These are phyloP conservation scores for Pythium oligandrum DNA, from an alignment of 352 stramenopile genomes.

Conservation along the genomic window DNA sequence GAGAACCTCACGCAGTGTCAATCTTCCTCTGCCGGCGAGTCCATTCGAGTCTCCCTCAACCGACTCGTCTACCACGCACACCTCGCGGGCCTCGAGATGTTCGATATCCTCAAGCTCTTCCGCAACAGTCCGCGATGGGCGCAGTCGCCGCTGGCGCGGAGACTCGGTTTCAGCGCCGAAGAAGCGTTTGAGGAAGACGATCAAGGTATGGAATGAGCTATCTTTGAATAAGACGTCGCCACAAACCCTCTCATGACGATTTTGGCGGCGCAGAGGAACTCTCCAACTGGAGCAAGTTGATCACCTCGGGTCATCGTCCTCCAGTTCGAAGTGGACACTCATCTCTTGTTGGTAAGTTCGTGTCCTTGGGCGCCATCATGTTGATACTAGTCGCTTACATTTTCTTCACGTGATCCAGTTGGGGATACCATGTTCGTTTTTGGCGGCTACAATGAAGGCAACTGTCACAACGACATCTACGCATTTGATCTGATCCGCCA, in stretches of 20 bases:
- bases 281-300: constrained; percentile 75
- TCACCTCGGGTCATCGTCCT: constrained; percentile 59
- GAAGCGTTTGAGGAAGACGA: constrained; percentile 58
- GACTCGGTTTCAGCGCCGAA: constrained; percentile 64
- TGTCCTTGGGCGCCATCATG: neutral
- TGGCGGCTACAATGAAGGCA: constrained; percentile 81
- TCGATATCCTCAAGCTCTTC: constrained; percentile 71
- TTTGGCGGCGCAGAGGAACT: constrained; percentile 18
- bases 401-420: constrained; percentile 23
- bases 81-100: constrained; percentile 6
- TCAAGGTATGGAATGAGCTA: constrained; percentile 18
- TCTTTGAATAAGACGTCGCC: too few species aligned
- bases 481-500: constrained; percentile 76
- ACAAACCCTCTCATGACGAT: neutral
- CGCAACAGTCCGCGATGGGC: constrained; percentile 75
- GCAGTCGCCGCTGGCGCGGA: constrained; percentile 66
- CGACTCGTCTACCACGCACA: too few species aligned
- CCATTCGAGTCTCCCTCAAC: too few species aligned
- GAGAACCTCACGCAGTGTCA: too few species aligned
- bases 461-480: constrained; percentile 84
- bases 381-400: too few species aligned
- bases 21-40: too few species aligned
- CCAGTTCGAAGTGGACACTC: constrained; percentile 76
- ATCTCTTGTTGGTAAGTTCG: constrained; percentile 58
- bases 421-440: constrained; percentile 80